These are phyloP conservation scores for Pugionium cornutum DNA, from an alignment of 345 rosid genomes.

Conservation along the genomic window DNA sequence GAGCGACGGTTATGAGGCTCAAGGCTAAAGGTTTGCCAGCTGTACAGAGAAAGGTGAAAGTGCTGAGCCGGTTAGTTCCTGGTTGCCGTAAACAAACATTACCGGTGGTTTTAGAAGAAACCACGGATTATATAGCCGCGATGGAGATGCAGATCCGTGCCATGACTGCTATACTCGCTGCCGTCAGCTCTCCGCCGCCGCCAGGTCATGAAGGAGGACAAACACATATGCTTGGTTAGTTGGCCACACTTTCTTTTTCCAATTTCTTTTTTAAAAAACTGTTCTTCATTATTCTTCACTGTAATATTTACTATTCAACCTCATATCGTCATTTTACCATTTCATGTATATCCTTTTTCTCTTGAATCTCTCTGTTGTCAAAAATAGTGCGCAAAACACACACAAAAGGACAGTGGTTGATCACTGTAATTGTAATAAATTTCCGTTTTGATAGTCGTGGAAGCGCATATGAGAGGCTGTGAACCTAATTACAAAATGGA, in stretches of 20 bases:
- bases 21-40: slow-evolving; percentile 62
- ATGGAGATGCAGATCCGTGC: slow-evolving; percentile 97
- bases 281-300: slow-evolving; percentile 29
- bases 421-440: slow-evolving; percentile 36
- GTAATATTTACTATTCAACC: slow-evolving; percentile 31
- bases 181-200: slow-evolving; percentile 41
- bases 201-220: slow-evolving; percentile 37
- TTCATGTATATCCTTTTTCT: slow-evolving; percentile 27
- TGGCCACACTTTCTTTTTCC: slow-evolving; percentile 29
- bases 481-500: slow-evolving; percentile 20
- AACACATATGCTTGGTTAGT: slow-evolving; percentile 41
- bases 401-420: slow-evolving; percentile 25
- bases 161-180: slow-evolving; percentile 73
- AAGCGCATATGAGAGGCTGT: slow-evolving; percentile 24
- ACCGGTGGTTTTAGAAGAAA: slow-evolving; percentile 90
- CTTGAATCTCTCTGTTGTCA: slow-evolving; percentile 28
- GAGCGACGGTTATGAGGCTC: slow-evolving; percentile 60
- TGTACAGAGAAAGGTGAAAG: slow-evolving; percentile 76
- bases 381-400: neutral
- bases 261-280: slow-evolving; percentile 10
- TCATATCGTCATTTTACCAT: slow-evolving; percentile 21
- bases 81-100: slow-evolving; percentile 93
- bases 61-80: slow-evolving; percentile 92
- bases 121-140: slow-evolving; percentile 91
- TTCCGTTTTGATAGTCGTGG: slow-evolving; percentile 27